phyloP scores from a whole-genome alignment of 768 basidiomycete genomes.

The Pleurotus giganteus region DNA sequence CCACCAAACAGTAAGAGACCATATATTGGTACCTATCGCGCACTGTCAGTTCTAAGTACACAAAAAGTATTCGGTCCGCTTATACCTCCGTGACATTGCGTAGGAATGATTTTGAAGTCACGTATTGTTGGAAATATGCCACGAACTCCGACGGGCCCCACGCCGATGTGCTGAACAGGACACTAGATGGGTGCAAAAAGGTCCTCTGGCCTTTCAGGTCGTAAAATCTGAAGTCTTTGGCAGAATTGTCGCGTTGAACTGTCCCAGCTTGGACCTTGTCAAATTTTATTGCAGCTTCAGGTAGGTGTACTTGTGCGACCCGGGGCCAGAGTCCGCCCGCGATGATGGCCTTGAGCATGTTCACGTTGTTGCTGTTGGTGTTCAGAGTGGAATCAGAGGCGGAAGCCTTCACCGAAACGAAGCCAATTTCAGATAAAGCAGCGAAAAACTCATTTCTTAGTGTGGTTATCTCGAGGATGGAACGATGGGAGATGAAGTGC shows the following conservation, averaged over 20 bases:
- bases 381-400: conserved; percentile 56
- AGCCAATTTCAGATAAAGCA: conserved; percentile 68
- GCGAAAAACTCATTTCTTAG: conserved; percentile 77
- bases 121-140: conserved; percentile 79
- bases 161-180: conserved; percentile 66
- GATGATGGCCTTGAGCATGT: conserved; percentile 81
- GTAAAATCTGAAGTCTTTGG: conserved; percentile 80
- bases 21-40: conserved; percentile 76
- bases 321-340: conserved; percentile 88
- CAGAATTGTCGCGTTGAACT: conserved; percentile 79
- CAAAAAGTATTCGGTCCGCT: neutral
- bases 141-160: conserved; percentile 84
- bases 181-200: conserved; percentile 81
- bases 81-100: conserved; percentile 83
- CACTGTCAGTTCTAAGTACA: neutral
- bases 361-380: conserved; percentile 59
- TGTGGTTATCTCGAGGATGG: conserved; percentile 74
- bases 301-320: conserved; percentile 74
- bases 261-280: conserved; percentile 84
- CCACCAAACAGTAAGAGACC: conserved; percentile 85
- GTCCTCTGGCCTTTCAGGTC: conserved; percentile 65
- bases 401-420: conserved; percentile 49
- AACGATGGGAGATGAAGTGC: conserved; percentile 80
- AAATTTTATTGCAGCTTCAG: conserved; percentile 73
- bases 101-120: conserved; percentile 82